Evolutionary conservation across 2,329 filamentous ascomycete genomes (phyloP), one percentile per base, ranked within the genome.

Genomic region (Ascomycota sp.): DNA sequence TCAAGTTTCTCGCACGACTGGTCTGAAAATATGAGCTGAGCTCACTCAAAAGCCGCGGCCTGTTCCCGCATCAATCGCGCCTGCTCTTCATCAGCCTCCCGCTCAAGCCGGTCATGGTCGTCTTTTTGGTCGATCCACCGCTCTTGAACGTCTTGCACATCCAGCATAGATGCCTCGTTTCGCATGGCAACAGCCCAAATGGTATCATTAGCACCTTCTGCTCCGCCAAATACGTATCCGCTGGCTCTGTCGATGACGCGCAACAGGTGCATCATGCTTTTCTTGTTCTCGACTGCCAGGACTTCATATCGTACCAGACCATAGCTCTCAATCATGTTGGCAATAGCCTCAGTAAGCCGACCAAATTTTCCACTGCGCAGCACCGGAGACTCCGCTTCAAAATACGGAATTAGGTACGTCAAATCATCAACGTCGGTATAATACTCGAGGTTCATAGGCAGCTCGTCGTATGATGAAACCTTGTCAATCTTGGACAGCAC

Each of bases 401-500:
- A 69, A 35, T 75, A 64, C 2, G 83, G 82, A 1, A 89, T 65
- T 9, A 98, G 63, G 40, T 93, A 82, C 15, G 70, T 69, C 4
- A 98, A 66, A 44, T 94, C 83, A 52, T 98, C 85, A 7, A 95
- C 86, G 51, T 98, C 86, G 36, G 89, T 95, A 51, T 95, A 98
- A 53, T 76, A 98, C 39, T 94, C 85, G 35, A 98, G 72, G 43
- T 93, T 93, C 61, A 98, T 94, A 0, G 85, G 82, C 0, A 98
- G 63, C 19, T 80, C 70, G 28, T 81, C 75, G 46, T 93, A 94
- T 30, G 76, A 71, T 23, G 74, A 61, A 31, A 98, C 63, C 47
- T 94, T 94, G 55, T 98, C 89, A 55, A 98, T 92, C 56, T 98
- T 98, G 33, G 85, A 94, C 19, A 98, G 67, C 36, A 98, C 80